Percentiles rank a stretch among this genome's conserved stretches.
Evolutionary conservation across 345 rosid genomes (phyloP).

Genomic region (Turnera subulata): DNA sequence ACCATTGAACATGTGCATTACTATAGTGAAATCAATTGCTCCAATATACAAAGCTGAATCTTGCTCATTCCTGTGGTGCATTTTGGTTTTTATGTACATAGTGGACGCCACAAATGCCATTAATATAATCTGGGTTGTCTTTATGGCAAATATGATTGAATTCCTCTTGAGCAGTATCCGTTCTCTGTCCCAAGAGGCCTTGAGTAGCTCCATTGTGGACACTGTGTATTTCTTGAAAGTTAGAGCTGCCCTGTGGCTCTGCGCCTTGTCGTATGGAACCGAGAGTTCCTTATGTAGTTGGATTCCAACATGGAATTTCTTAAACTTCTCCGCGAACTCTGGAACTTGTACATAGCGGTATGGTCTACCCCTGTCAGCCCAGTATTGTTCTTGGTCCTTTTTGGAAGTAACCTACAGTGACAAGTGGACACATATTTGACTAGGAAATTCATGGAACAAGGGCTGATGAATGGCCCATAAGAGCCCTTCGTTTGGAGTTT

Average conservation of each 20-base stretch:
- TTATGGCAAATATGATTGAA: conserved; percentile 60
- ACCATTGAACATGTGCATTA: conserved; percentile 84
- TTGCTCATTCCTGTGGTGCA: conserved; percentile 52
- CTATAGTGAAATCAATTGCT: conserved; percentile 50
- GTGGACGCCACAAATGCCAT: conserved; percentile 55
- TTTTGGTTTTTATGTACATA: conserved; percentile 49
- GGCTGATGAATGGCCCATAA: too few species aligned
- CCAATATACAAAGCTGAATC: conserved; percentile 55
- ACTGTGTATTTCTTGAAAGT: conserved; percentile 54
- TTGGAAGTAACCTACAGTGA: conserved; percentile 75
- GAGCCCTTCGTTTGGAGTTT: too few species aligned
- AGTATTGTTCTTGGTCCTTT: conserved; percentile 91
- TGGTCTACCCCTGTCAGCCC: conserved; percentile 56
- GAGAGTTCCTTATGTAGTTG: conserved; percentile 50
- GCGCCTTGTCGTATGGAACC: conserved; percentile 51
- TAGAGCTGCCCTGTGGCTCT: conserved; percentile 67
- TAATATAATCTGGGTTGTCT: conserved; percentile 62
- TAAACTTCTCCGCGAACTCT: conserved; percentile 54
- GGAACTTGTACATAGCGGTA: conserved; percentile 60
- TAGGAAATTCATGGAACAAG: too few species aligned
- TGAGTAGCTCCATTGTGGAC: conserved; percentile 57
- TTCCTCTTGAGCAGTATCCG: conserved; percentile 66
- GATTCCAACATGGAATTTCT: conserved; percentile 66
- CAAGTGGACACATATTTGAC: too few species aligned
- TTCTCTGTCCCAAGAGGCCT: conserved; percentile 76